These are phyloP conservation scores for Cairneyella variabilis DNA, from an alignment of 495 filamentous ascomycete genomes.

Conservation along the genomic window DNA sequence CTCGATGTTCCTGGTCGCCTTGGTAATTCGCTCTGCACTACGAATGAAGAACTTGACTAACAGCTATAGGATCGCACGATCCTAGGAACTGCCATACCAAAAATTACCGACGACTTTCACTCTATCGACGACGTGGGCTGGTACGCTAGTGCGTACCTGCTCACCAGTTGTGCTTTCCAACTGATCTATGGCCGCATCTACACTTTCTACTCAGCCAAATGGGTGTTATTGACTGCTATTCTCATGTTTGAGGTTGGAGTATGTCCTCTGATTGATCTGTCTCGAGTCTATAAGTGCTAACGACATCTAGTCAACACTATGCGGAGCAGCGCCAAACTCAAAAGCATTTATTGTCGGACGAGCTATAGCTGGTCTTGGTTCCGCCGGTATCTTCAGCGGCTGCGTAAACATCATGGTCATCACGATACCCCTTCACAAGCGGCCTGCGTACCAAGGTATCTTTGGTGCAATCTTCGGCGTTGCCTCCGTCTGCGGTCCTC, in stretches of 20 bases:
- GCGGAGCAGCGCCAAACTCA: conserved; percentile 53
- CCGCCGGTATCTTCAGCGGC: conserved; percentile 41
- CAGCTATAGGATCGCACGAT: conserved; percentile 33
- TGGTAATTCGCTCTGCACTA: conserved; percentile 7
- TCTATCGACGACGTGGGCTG: conserved; percentile 49
- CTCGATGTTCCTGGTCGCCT: conserved; percentile 23
- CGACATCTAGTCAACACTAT: conserved; percentile 40
- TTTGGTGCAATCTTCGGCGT: conserved; percentile 36
- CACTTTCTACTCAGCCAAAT: conserved; percentile 40
- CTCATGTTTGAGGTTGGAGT: conserved; percentile 48
- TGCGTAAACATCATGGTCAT: conserved; percentile 42
- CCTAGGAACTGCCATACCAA: conserved; percentile 53
- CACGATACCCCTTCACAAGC: conserved; percentile 37
- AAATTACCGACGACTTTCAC: conserved; percentile 44
- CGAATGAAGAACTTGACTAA: background rate
- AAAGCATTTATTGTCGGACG: conserved; percentile 53
- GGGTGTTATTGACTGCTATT: conserved; percentile 23
- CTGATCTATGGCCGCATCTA: conserved; percentile 36
- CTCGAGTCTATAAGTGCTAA: background rate
- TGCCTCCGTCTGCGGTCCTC: conserved; percentile 40
- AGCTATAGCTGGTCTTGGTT: conserved; percentile 53
- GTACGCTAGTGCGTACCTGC: conserved; percentile 53
- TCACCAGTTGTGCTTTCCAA: conserved; percentile 44
- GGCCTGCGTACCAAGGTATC: conserved; percentile 45
- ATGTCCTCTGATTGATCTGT: background rate